These are phyloP conservation scores for Penicillium subrubescens DNA, from an alignment of 495 filamentous ascomycete genomes.

Conservation along the genomic window DNA sequence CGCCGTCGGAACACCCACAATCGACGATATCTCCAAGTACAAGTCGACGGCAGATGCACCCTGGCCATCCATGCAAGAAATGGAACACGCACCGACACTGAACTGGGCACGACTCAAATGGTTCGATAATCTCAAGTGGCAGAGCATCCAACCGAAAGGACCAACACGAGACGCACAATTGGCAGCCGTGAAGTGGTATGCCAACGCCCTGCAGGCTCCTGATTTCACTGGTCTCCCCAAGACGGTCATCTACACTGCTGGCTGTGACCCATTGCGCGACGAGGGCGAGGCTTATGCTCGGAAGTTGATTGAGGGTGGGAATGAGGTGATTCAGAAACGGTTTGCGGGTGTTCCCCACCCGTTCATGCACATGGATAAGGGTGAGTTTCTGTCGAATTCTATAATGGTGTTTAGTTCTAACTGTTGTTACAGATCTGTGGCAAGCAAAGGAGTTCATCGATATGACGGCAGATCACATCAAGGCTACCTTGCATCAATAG, in stretches of 20 bases:
- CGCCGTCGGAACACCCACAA: slow-evolving; percentile 42
- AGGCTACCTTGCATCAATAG: slow-evolving; percentile 18
- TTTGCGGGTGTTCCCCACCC: slow-evolving; percentile 52
- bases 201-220: slow-evolving; percentile 39
- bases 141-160: slow-evolving; percentile 17
- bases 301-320: slow-evolving; percentile 48
- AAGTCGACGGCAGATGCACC: slow-evolving; percentile 45
- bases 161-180: slow-evolving; percentile 15
- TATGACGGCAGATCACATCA: slow-evolving; percentile 30
- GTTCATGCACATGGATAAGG: slow-evolving; percentile 49
- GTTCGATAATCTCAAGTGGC: slow-evolving; percentile 42
- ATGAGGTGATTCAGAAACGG: slow-evolving; percentile 47
- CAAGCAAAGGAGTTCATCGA: slow-evolving; percentile 34
- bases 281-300: slow-evolving; percentile 55
- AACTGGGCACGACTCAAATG: slow-evolving; percentile 52
- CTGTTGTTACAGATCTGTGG: slow-evolving; percentile 23
- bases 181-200: slow-evolving; percentile 26
- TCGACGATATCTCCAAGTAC: slow-evolving; percentile 41
- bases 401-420: neutral
- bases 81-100: slow-evolving; percentile 46
- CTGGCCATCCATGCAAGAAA: slow-evolving; percentile 46
- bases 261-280: slow-evolving; percentile 52
- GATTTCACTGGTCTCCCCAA: slow-evolving; percentile 45
- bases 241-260: slow-evolving; percentile 52
- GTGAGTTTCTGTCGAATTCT: slow-evolving; percentile 9